Percentiles rank a stretch among this genome's conserved stretches.
phyloP scores from a whole-genome alignment of 2,329 filamentous ascomycete genomes.

The Thielaviopsis musarum region DNA sequence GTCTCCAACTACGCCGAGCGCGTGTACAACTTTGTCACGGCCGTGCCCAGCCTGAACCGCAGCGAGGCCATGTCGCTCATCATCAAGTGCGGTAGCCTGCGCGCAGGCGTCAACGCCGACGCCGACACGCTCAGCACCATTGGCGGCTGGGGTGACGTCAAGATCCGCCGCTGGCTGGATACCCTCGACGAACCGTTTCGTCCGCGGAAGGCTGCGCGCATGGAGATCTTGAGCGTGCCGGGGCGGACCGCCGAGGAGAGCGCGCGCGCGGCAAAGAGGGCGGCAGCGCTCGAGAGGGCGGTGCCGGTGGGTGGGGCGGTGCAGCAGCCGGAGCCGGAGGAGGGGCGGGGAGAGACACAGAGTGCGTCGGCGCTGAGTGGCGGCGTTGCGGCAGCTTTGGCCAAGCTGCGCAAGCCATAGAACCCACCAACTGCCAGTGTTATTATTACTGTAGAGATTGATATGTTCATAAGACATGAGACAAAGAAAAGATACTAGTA shows the following conservation, averaged over 20 bases:
- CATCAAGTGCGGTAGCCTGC: conserved; percentile 78
- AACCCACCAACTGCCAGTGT: background rate
- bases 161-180: conserved; percentile 71
- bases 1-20: conserved; percentile 70
- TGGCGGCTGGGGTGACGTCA: conserved; percentile 90
- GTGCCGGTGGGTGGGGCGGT: background rate
- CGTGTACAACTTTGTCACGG: conserved; percentile 82
- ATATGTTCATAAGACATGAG: background rate
- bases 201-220: conserved; percentile 50
- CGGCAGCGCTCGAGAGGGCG: background rate
- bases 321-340: background rate
- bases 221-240: conserved; percentile 14
- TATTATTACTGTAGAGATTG: background rate
- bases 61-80: conserved; percentile 83
- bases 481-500: background rate
- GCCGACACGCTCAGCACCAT: conserved; percentile 72
- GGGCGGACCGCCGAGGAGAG: background rate
- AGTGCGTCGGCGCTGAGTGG: conserved; percentile 31
- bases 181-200: conserved; percentile 77
- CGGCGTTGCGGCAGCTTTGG: conserved; percentile 44
- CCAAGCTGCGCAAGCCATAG: conserved; percentile 32
- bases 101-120: conserved; percentile 71
- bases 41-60: conserved; percentile 81
- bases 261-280: background rate
- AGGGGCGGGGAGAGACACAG: conserved; percentile 22